phyloP scores from a whole-genome alignment of 2,329 filamentous ascomycete genomes.

The Fusarium hostae region DNA sequence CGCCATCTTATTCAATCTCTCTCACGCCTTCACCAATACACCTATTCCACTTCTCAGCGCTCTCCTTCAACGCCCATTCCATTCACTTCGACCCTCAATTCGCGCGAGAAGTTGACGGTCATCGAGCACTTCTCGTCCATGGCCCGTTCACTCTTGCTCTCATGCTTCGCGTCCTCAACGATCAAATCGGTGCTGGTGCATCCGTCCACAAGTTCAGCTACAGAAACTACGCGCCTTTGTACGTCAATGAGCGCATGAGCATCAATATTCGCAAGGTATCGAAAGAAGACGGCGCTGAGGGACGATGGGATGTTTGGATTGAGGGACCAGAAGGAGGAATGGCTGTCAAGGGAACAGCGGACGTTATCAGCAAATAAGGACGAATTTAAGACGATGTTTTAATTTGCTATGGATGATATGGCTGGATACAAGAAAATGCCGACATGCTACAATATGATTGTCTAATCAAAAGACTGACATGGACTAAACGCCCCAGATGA shows the following conservation, averaged over 20 bases:
- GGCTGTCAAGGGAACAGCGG: constrained; percentile 68
- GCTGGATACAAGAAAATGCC: constrained; percentile 24
- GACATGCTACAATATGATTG: constrained; percentile 23
- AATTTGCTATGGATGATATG: background rate
- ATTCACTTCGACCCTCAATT: constrained; percentile 87
- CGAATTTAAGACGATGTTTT: background rate
- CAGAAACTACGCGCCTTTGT: constrained; percentile 83
- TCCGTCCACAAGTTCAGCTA: constrained; percentile 74
- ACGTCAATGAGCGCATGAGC: constrained; percentile 75
- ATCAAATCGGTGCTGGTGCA: constrained; percentile 33
- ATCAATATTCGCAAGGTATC: constrained; percentile 70
- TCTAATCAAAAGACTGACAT: constrained; percentile 12
- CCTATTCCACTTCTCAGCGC: constrained; percentile 89
- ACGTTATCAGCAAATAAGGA: constrained; percentile 22
- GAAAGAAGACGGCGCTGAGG: constrained; percentile 44
- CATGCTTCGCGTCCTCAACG: constrained; percentile 73
- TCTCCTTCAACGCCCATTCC: constrained; percentile 91
- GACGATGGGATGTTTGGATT: constrained; percentile 54
- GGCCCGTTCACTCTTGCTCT: constrained; percentile 84
- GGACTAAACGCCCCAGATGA: constrained; percentile 7
- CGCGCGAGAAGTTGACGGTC: constrained; percentile 76
- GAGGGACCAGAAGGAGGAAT: constrained; percentile 66
- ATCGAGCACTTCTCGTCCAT: constrained; percentile 82
- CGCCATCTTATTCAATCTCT: constrained; percentile 56
- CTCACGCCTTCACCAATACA: constrained; percentile 75